A percentile compares a stretch with the other conserved stretches of the same genome.
Conservation (phyloP, 2,329 filamentous ascomycete genomes). For the Ciborinia camelliae region DNA sequence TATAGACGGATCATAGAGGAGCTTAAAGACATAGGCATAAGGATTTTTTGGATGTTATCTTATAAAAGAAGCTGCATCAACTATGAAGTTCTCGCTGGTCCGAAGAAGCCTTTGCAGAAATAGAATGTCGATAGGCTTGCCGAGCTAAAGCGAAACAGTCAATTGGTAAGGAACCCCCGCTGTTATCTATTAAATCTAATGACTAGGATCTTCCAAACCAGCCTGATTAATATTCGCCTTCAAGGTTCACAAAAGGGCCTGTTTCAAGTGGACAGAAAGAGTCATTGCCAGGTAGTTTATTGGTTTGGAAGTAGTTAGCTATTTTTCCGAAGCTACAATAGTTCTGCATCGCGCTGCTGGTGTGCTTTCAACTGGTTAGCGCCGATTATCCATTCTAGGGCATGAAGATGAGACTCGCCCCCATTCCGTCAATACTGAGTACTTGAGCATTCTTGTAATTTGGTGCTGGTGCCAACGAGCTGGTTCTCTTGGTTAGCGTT, state of each 20-base stretch:
- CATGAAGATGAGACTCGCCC: neutral
- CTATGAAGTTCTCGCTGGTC: neutral
- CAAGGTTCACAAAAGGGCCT: constrained; percentile 17
- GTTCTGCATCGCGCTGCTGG: constrained; percentile 13
- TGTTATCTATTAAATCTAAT: neutral
- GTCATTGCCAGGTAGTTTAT: constrained; percentile 19
- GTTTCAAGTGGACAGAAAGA: constrained; percentile 23
- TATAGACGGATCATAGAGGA: neutral
- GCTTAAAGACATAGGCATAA: neutral
- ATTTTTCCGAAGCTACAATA: constrained; percentile 22
- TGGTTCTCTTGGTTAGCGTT: neutral
- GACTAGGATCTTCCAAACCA: no score
- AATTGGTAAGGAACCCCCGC: neutral
- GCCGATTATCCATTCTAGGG: neutral
- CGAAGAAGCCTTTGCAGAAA: neutral
- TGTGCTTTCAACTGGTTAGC: constrained; percentile 16
- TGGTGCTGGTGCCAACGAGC: neutral
- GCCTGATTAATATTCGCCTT: neutral
- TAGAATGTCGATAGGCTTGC: neutral
- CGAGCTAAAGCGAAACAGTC: neutral
- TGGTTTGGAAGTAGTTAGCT: constrained; percentile 21
- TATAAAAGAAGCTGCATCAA: neutral
- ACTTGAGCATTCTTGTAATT: neutral
- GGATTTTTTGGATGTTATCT: neutral
- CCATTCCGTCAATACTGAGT: neutral